Conservation (phyloP, 1,284 basidiomycete genomes). For the Exobasidium rhododendri region DNA sequence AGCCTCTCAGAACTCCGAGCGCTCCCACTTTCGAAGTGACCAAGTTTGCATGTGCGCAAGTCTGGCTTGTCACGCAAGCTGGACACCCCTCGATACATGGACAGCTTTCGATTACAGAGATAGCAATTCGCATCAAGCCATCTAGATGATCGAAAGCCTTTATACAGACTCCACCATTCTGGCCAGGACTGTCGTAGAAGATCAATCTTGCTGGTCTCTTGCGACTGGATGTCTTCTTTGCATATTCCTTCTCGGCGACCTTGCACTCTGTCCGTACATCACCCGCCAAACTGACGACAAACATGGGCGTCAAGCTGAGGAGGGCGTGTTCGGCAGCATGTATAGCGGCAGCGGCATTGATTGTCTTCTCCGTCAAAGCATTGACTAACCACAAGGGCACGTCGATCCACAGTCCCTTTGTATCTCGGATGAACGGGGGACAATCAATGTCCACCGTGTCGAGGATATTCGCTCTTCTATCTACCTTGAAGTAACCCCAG, state of each 20-base stretch:
- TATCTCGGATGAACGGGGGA: conserved; percentile 72
- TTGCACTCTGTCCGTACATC: conserved; percentile 86
- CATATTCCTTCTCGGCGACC: conserved; percentile 70
- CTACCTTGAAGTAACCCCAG: conserved; percentile 60
- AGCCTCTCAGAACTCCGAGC: conserved; percentile 43
- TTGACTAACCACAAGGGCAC: conserved; percentile 64
- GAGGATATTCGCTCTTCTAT: conserved; percentile 62
- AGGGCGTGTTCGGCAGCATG: conserved; percentile 82
- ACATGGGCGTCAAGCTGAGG: conserved; percentile 66
- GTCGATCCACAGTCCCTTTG: conserved; percentile 81
- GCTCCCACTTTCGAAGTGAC: conserved; percentile 52
- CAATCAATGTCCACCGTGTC: conserved; percentile 77
- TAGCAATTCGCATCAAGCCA: conserved; percentile 66
- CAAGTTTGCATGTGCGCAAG: conserved; percentile 38
- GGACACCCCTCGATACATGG: conserved; percentile 70
- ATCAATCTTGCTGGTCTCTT: conserved; percentile 80
- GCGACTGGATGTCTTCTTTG: conserved; percentile 62
- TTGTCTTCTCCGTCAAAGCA: conserved; percentile 61
- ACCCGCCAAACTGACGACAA: conserved; percentile 63
- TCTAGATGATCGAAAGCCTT: conserved; percentile 79
- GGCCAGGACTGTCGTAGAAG: conserved; percentile 74
- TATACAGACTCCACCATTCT: conserved; percentile 68
- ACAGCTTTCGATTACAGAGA: conserved; percentile 67
- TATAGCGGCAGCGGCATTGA: conserved; percentile 72
- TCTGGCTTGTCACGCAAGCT: conserved; percentile 62